Conservation (phyloP, 2,329 filamentous ascomycete species). For the Ophiostoma ips region DNA sequence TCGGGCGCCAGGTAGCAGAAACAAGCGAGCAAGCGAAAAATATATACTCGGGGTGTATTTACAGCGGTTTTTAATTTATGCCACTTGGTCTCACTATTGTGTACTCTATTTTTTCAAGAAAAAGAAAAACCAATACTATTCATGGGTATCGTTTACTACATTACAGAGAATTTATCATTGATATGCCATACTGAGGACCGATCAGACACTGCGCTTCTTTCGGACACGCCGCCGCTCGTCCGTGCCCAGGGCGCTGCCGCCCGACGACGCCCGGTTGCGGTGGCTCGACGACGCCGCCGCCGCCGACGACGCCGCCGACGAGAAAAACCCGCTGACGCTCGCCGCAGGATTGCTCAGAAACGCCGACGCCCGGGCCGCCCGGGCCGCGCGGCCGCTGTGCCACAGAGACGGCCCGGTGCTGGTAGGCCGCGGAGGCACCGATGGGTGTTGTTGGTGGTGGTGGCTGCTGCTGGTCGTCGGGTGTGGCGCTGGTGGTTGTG, state of each 20-base stretch:
- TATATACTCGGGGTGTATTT: background rate
- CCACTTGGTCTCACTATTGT: background rate
- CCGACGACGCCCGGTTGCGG: conserved; percentile 11
- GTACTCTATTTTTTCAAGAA: background rate
- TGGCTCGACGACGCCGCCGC: conserved; percentile 1
- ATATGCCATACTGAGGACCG: background rate
- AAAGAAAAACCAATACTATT: too few relatives aligned
- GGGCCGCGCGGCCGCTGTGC: background rate
- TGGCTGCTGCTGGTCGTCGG: conserved; percentile 2
- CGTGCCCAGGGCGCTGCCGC: conserved; percentile 4
- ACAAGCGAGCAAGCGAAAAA: background rate
- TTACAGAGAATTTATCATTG: background rate
- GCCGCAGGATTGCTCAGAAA: conserved; percentile 14
- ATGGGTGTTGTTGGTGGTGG: background rate
- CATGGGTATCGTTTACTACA: background rate
- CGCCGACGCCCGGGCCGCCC: too few relatives aligned
- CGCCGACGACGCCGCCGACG: background rate
- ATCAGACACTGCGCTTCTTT: conserved; percentile 24
- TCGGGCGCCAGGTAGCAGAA: too few relatives aligned
- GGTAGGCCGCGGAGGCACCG: conserved; percentile 29
- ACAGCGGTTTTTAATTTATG: background rate
- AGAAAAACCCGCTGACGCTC: conserved; percentile 16
- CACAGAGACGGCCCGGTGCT: conserved; percentile 28
- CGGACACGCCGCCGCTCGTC: conserved; percentile 18
- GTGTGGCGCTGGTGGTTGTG: conserved; percentile 14